phyloP scores from a whole-genome alignment of 345 rosid genomes.

The Raphanus raphanistrum region DNA sequence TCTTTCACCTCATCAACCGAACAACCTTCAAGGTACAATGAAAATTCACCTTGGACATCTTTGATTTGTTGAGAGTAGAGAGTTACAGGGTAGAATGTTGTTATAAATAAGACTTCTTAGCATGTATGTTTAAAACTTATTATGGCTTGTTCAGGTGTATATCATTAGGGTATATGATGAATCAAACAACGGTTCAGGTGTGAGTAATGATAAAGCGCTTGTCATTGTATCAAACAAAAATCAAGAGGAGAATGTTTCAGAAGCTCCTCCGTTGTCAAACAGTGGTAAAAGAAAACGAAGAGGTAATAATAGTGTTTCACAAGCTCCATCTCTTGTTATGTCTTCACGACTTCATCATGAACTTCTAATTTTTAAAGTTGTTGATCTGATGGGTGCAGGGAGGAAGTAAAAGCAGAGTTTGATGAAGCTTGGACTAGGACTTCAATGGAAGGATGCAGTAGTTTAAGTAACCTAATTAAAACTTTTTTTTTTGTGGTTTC shows the following conservation, averaged over 20 bases:
- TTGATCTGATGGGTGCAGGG: conserved; percentile 18
- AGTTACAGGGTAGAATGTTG: not conserved
- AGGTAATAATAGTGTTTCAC: conserved; percentile 21
- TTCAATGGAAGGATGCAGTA: not conserved
- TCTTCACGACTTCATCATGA: not conserved
- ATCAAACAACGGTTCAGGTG: conserved; percentile 9
- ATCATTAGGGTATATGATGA: conserved; percentile 37
- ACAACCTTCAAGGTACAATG: conserved; percentile 53
- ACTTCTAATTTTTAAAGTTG: not conserved
- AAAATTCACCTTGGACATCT: not conserved
- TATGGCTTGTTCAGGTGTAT: conserved; percentile 32
- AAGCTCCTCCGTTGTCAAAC: conserved; percentile 1
- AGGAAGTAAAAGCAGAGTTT: conserved; percentile 21
- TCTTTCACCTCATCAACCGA: conserved; percentile 57
- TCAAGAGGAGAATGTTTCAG: conserved; percentile 14
- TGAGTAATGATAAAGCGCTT: conserved; percentile 2
- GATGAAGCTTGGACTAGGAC: not conserved
- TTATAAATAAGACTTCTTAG: not conserved
- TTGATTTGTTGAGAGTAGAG: not conserved
- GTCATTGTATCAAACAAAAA: conserved; percentile 3
- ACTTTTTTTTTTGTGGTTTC: not conserved
- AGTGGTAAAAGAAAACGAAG: conserved; percentile 31
- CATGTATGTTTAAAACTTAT: not conserved
- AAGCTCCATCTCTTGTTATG: not conserved
- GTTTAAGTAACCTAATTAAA: not conserved